phyloP scores from a whole-genome alignment of 345 rosid species.

The Lepidium aucheri region DNA sequence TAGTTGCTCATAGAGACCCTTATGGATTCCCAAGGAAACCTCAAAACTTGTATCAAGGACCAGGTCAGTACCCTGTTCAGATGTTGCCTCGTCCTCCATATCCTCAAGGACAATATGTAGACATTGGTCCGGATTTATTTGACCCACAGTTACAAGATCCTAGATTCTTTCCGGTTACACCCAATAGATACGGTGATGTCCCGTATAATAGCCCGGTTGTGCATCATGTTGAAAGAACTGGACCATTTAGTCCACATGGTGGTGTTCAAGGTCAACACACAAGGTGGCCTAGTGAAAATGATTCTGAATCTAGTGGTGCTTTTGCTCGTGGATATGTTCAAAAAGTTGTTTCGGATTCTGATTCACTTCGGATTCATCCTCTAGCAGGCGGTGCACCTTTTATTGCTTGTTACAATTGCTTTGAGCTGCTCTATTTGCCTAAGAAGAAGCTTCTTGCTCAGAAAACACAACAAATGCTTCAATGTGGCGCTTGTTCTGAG shows the following conservation, averaged over 20 bases:
- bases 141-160: slow-evolving; percentile 21
- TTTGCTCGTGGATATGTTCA: slow-evolving; percentile 28
- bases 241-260: slow-evolving; percentile 10
- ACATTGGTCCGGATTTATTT: slow-evolving; percentile 24
- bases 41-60: slow-evolving; percentile 10
- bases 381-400: slow-evolving; percentile 64
- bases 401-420: slow-evolving; percentile 51
- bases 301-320: slow-evolving; percentile 30
- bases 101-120: slow-evolving; percentile 22
- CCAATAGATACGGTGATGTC: slow-evolving; percentile 14
- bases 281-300: slow-evolving; percentile 28
- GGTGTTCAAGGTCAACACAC: slow-evolving; percentile 18
- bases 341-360: slow-evolving; percentile 21
- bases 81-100: slow-evolving; percentile 19
- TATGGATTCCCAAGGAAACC: slow-evolving; percentile 8
- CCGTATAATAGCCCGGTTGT: background rate
- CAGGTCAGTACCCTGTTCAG: slow-evolving; percentile 4
- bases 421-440: slow-evolving; percentile 49
- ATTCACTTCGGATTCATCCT: slow-evolving; percentile 34
- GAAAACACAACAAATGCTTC: slow-evolving; percentile 34
- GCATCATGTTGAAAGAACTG: background rate
- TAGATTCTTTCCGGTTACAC: slow-evolving; percentile 22
- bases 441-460: slow-evolving; percentile 29
- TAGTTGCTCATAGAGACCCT: slow-evolving; percentile 22
- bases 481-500: slow-evolving; percentile 56